Conservation (phyloP, 2,329 filamentous ascomycete genomes). For the Fusarium decemcellulare region DNA sequence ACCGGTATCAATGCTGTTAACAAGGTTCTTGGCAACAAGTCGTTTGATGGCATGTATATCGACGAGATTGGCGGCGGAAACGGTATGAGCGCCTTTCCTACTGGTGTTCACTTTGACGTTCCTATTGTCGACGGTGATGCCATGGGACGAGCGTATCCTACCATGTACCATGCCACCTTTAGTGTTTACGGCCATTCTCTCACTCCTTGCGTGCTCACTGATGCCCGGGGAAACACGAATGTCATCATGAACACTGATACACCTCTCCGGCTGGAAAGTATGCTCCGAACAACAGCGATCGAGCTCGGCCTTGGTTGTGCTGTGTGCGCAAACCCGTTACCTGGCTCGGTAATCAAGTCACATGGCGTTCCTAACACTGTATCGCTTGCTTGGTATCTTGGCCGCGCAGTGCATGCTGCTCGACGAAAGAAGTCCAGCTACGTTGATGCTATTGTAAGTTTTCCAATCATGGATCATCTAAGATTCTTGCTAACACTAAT, state of each 20-base stretch:
- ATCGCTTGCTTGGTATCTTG: slow-evolving; percentile 68
- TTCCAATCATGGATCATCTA: rapidly evolving
- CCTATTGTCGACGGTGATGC: slow-evolving; percentile 55
- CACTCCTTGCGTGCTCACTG: slow-evolving; percentile 54
- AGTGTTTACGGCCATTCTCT: slow-evolving; percentile 56
- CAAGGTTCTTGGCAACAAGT: slow-evolving; percentile 50
- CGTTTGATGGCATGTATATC: slow-evolving; percentile 52
- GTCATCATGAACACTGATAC: slow-evolving; percentile 53
- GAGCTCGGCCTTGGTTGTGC: slow-evolving; percentile 57
- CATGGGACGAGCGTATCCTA: slow-evolving; percentile 57
- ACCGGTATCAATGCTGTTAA: slow-evolving; percentile 54
- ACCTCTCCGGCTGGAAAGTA: slow-evolving; percentile 52
- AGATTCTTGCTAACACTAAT: background rate
- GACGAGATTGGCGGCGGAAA: slow-evolving; percentile 59
- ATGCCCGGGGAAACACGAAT: slow-evolving; percentile 53
- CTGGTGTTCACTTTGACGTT: slow-evolving; percentile 52
- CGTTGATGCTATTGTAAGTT: slow-evolving; percentile 43
- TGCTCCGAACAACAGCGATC: slow-evolving; percentile 54
- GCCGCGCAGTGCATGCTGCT: slow-evolving; percentile 58
- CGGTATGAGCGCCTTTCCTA: slow-evolving; percentile 53
- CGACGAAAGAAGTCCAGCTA: slow-evolving; percentile 44
- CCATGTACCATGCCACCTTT: slow-evolving; percentile 54
- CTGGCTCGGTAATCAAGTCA: slow-evolving; percentile 51
- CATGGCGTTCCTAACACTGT: slow-evolving; percentile 59
- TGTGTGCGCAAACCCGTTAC: slow-evolving; percentile 52